Evolutionary conservation across 768 basidiomycete species (phyloP).

Genomic region (Auricularia cornea): DNA sequence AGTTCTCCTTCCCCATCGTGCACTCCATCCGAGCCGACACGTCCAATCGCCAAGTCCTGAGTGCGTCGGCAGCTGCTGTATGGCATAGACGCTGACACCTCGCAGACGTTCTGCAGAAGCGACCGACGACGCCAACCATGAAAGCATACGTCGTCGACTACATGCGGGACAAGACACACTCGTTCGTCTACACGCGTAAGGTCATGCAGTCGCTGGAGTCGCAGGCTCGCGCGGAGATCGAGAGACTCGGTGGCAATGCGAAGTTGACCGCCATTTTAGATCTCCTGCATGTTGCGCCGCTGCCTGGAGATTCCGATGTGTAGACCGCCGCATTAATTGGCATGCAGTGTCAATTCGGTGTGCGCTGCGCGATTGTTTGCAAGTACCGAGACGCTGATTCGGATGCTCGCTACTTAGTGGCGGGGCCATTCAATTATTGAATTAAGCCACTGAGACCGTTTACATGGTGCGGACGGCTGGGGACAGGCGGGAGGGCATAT

Average conservation of each 20-base stretch:
- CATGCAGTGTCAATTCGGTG: too few relatives aligned
- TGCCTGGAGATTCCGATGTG: background rate
- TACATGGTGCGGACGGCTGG: too few relatives aligned
- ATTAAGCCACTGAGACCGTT: too few relatives aligned
- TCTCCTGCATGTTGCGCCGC: background rate
- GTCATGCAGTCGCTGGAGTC: constrained; percentile 60
- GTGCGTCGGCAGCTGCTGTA: too few relatives aligned
- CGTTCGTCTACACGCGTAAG: constrained; percentile 76
- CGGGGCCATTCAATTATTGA: too few relatives aligned
- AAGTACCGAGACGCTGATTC: too few relatives aligned
- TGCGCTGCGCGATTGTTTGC: too few relatives aligned
- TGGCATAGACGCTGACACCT: too few relatives aligned
- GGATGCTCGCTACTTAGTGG: too few relatives aligned
- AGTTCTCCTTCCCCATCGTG: constrained; percentile 94
- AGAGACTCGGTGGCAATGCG: constrained; percentile 67
- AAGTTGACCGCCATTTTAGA: constrained; percentile 33
- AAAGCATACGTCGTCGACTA: constrained; percentile 77
- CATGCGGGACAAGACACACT: constrained; percentile 64
- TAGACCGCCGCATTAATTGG: background rate
- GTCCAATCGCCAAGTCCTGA: constrained; percentile 73
- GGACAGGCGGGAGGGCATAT: too few relatives aligned
- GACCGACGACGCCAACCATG: constrained; percentile 70
- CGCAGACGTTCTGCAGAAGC: constrained; percentile 82
- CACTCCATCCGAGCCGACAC: constrained; percentile 77
- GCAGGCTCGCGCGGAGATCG: constrained; percentile 63